Percentiles rank a stretch among this genome's conserved stretches.
These are phyloP conservation scores for Rubus parviflorus DNA, from an alignment of 306 rosid genomes.

Conservation along the genomic window DNA sequence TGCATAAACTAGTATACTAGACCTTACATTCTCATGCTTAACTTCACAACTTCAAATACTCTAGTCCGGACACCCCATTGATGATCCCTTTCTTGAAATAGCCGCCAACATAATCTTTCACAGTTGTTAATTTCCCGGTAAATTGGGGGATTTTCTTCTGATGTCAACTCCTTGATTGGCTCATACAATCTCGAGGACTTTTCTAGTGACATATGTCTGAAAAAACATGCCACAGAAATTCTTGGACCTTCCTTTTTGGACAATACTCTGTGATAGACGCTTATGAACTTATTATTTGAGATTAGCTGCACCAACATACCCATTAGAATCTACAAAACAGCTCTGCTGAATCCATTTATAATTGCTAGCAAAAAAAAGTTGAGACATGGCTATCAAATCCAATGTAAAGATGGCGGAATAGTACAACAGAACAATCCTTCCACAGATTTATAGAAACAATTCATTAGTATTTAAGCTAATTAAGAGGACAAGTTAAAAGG, in stretches of 20 bases:
- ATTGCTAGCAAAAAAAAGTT: no score
- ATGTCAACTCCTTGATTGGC: conserved; percentile 14
- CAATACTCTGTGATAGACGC: conserved; percentile 10
- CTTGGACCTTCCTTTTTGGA: conserved; percentile 7
- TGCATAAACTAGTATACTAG: no score
- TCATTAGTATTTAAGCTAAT: no score
- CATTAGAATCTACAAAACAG: background rate
- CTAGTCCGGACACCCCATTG: no score
- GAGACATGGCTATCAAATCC: no score
- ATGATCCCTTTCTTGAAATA: background rate
- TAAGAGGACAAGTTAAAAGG: no score
- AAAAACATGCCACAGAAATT: background rate
- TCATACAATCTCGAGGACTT: background rate
- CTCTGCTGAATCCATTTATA: background rate
- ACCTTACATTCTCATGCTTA: no score
- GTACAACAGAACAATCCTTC: no score
- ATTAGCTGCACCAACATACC: conserved; percentile 10
- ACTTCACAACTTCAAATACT: no score
- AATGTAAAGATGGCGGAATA: no score
- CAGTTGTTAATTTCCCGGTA: background rate
- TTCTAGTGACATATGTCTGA: background rate
- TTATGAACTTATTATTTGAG: conserved; percentile 16
- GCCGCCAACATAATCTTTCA: background rate
- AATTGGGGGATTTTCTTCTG: conserved; percentile 15
- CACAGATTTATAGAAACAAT: no score